phyloP scores from a whole-genome alignment of 106 monocot genomes.

The Alisma plantagoaquatica region DNA sequence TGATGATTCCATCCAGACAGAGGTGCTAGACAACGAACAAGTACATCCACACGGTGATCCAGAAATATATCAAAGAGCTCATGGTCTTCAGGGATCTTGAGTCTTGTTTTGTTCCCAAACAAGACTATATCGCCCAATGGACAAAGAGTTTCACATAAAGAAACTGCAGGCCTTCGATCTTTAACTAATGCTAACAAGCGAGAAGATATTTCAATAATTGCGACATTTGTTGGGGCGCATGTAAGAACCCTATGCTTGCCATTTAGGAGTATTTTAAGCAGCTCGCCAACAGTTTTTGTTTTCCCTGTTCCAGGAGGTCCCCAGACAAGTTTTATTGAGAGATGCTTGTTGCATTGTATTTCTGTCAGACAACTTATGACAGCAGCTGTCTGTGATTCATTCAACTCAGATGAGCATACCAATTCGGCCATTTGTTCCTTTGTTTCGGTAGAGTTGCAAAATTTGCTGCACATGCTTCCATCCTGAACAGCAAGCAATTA shows the following conservation, averaged over 20 bases:
- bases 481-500: too few relatives aligned
- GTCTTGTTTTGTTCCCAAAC: constrained; percentile 25
- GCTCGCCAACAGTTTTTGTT: constrained; percentile 27
- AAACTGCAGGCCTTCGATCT: not conserved
- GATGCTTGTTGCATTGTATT: not conserved
- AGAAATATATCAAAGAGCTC: constrained; percentile 16
- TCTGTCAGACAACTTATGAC: constrained; percentile 15
- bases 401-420: constrained; percentile 1
- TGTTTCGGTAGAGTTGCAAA: not conserved
- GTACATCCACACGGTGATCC: constrained; percentile 7
- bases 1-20: constrained; percentile 15
- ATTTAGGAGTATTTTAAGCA: constrained; percentile 8
- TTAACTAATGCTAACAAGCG: constrained; percentile 13
- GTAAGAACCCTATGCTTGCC: constrained; percentile 14
- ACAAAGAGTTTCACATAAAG: not conserved
- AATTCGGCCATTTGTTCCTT: too few relatives aligned
- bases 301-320: constrained; percentile 50
- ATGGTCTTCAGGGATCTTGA: constrained; percentile 6
- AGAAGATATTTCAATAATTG: constrained; percentile 18
- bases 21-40: constrained; percentile 9
- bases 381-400: constrained; percentile 33
- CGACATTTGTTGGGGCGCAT: constrained; percentile 25
- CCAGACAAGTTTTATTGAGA: constrained; percentile 29
- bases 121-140: constrained; percentile 21
- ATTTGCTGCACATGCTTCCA: not conserved